Evolutionary conservation across 805 yeast genomes (phyloP).

Genomic region (Metschnikowia amazonensis): DNA sequence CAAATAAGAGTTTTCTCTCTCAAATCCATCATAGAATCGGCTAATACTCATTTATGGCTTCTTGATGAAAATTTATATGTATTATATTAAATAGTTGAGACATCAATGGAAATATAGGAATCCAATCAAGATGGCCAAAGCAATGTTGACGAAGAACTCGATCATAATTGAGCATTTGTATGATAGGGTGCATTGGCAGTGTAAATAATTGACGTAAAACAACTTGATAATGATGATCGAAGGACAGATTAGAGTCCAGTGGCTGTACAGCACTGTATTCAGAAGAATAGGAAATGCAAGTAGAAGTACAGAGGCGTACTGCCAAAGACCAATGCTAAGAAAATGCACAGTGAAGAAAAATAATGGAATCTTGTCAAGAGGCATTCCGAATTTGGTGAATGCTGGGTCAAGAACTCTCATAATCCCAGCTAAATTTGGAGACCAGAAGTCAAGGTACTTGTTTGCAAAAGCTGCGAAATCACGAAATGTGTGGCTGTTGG

Average conservation of each 20-base stretch:
- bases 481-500: constrained; percentile 22
- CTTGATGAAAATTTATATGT: neutral
- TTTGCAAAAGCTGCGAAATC: constrained; percentile 21
- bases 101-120: constrained; percentile 13
- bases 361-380: constrained; percentile 10
- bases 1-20: constrained; percentile 31
- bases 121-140: constrained; percentile 1
- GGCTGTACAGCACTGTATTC: neutral
- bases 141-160: constrained; percentile 6
- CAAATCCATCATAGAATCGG: neutral
- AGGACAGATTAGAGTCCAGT: neutral
- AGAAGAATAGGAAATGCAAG: constrained; percentile 10
- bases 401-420: constrained; percentile 15
- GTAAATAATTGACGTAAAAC: constrained; percentile 15
- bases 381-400: constrained; percentile 14
- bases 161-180: constrained; percentile 11
- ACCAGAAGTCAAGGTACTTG: constrained; percentile 15
- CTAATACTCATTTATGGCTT: neutral
- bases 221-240: constrained; percentile 4
- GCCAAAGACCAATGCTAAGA: constrained; percentile 13
- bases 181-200: constrained; percentile 12
- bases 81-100: neutral
- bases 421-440: constrained; percentile 1
- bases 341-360: constrained; percentile 9
- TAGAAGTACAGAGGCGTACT: constrained; percentile 9